These are phyloP conservation scores for Talaromyces nanjingensis DNA, from an alignment of 495 filamentous ascomycete species.

Conservation along the genomic window DNA sequence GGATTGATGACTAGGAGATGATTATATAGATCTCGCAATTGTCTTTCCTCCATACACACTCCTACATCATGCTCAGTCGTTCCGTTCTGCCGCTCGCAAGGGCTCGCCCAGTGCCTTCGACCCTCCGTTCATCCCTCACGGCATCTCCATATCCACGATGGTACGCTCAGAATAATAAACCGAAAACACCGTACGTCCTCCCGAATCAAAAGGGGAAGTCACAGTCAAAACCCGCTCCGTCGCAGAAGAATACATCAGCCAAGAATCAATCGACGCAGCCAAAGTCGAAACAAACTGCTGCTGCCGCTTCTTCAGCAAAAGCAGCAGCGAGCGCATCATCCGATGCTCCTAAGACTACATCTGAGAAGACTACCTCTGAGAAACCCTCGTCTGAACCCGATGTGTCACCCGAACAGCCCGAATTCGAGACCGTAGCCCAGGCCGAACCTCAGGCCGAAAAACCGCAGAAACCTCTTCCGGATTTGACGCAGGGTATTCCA, in stretches of 20 bases:
- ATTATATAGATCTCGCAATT: constrained; percentile 16
- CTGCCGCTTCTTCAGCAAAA: neutral
- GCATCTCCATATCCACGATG: constrained; percentile 22
- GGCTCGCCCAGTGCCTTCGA: constrained; percentile 33
- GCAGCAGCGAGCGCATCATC: neutral
- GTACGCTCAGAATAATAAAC: constrained; percentile 42
- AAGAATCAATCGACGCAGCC: neutral
- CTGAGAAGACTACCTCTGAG: neutral
- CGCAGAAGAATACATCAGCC: constrained; percentile 1
- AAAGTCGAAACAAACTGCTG: neutral
- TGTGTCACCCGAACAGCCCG: constrained; percentile 16
- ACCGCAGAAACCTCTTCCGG: constrained; percentile 57
- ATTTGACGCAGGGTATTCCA: constrained; percentile 85
- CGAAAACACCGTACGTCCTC: constrained; percentile 38
- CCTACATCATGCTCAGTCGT: constrained; percentile 38
- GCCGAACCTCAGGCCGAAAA: constrained; percentile 18
- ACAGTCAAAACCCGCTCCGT: constrained; percentile 13
- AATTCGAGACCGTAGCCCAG: constrained; percentile 22
- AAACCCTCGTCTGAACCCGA: constrained; percentile 3
- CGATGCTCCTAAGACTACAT: neutral
- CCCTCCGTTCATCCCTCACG: constrained; percentile 27
- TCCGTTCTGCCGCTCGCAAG: constrained; percentile 39
- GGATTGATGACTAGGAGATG: constrained; percentile 13
- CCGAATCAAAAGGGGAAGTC: constrained; percentile 24
- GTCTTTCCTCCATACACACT: neutral